phyloP scores from a whole-genome alignment of 495 filamentous ascomycete genomes.

The Parmelia sp. region DNA sequence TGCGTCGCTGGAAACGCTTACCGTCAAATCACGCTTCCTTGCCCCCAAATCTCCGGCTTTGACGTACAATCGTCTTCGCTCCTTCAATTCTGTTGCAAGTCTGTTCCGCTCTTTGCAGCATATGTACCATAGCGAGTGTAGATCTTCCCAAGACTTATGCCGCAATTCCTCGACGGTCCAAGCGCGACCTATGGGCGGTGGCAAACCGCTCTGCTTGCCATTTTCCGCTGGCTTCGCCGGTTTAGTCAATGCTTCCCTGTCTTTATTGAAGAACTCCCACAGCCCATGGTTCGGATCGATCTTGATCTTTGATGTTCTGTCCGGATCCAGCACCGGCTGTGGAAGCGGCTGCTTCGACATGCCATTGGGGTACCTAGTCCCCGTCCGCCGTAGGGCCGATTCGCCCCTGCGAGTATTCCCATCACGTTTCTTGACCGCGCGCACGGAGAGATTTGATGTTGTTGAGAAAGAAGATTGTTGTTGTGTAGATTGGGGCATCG shows the following conservation, averaged over 20 bases:
- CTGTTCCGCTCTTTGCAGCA: slow-evolving; percentile 90
- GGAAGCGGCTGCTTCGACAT: slow-evolving; percentile 68
- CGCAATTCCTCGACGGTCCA: slow-evolving; percentile 89
- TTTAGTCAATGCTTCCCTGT: slow-evolving; percentile 54
- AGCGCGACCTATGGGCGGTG: slow-evolving; percentile 55
- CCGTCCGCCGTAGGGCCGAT: slow-evolving; percentile 69
- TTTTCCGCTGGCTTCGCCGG: slow-evolving; percentile 67
- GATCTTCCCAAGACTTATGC: slow-evolving; percentile 84
- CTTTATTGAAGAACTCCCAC: slow-evolving; percentile 81
- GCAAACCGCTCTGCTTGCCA: slow-evolving; percentile 42
- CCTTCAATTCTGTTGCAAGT: slow-evolving; percentile 66
- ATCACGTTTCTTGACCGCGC: slow-evolving; percentile 40
- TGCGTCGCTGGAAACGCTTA: slow-evolving; percentile 37
- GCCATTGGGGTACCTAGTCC: slow-evolving; percentile 61
- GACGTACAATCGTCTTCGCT: slow-evolving; percentile 56
- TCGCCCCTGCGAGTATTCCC: slow-evolving; percentile 68
- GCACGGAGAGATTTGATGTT: slow-evolving; percentile 23
- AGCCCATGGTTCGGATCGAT: slow-evolving; percentile 76
- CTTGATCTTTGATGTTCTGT: slow-evolving; percentile 44
- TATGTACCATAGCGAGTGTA: slow-evolving; percentile 90
- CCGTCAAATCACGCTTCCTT: slow-evolving; percentile 50
- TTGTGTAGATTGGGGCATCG: neutral
- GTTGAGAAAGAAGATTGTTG: slow-evolving; percentile 33
- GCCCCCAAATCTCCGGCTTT: slow-evolving; percentile 61
- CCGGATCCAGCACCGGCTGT: slow-evolving; percentile 54